Conservation (phyloP, 192 early-diverging fungal species). For the Mortierella hygrophila region DNA sequence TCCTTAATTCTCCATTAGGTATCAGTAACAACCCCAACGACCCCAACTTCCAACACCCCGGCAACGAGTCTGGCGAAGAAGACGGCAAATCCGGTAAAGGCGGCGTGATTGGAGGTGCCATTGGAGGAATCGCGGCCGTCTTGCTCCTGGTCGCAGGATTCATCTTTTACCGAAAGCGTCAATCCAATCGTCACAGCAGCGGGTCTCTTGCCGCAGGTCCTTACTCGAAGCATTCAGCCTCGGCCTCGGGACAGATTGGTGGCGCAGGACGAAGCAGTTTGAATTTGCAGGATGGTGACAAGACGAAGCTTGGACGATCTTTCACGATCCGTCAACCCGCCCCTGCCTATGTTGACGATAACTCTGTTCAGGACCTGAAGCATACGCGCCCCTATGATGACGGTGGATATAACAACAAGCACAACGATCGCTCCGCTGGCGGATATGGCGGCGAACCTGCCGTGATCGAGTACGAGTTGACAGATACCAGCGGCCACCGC, state of each 20-base stretch:
- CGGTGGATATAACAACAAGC: slow-evolving; percentile 11
- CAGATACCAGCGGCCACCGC: slow-evolving; percentile 18
- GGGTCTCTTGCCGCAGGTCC: background rate
- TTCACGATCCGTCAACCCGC: slow-evolving; percentile 44
- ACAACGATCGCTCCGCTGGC: background rate
- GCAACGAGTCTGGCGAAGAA: background rate
- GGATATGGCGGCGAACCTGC: slow-evolving; percentile 1
- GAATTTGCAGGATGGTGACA: background rate
- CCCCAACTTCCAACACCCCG: slow-evolving; percentile 17
- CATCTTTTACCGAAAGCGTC: slow-evolving; percentile 10
- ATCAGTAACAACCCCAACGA: slow-evolving; percentile 20
- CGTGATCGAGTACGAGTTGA: slow-evolving; percentile 41
- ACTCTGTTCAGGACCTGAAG: slow-evolving; percentile 16
- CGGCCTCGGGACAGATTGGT: background rate
- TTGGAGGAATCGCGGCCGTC: background rate
- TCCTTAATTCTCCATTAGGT: background rate
- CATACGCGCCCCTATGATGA: slow-evolving; percentile 11
- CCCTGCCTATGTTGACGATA: slow-evolving; percentile 18
- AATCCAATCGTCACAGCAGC: background rate
- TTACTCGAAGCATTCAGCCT: slow-evolving; percentile 3
- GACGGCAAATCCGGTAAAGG: slow-evolving; percentile 1
- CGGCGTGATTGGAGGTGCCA: background rate
- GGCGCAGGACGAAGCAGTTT: slow-evolving; percentile 2
- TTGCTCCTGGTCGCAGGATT: background rate
- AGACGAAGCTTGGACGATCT: slow-evolving; percentile 29